Conservation (phyloP, 768 basidiomycete genomes). For the Russula lepida region DNA sequence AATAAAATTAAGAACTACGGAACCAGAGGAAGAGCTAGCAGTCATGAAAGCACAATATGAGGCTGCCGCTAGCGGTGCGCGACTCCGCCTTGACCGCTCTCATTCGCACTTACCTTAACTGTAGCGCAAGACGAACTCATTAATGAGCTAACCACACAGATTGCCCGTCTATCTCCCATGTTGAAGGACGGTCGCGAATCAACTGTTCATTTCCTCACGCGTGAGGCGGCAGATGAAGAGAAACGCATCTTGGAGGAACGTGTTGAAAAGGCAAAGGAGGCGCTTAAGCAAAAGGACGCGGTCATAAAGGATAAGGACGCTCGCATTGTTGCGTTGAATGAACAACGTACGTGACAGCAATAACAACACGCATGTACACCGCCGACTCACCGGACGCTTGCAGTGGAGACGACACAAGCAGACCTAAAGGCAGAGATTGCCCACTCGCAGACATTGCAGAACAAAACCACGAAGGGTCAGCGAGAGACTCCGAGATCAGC, state of each 20-base stretch:
- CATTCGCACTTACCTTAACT: neutral
- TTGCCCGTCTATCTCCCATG: constrained; percentile 48
- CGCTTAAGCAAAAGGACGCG: constrained; percentile 36
- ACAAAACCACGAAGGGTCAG: constrained; percentile 29
- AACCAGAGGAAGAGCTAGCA: constrained; percentile 49
- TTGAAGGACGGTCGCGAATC: constrained; percentile 40
- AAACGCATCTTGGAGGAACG: constrained; percentile 45
- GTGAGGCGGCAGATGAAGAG: constrained; percentile 67
- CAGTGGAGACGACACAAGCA: constrained; percentile 43
- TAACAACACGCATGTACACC: neutral
- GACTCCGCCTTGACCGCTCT: neutral
- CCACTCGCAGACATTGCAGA: constrained; percentile 37
- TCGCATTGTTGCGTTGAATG: constrained; percentile 39
- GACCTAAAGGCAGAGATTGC: constrained; percentile 62
- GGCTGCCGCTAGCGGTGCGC: constrained; percentile 43
- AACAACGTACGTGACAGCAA: constrained; percentile 35
- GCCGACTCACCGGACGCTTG: neutral
- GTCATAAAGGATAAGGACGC: constrained; percentile 37
- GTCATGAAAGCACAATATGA: constrained; percentile 45
- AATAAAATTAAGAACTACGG: constrained; percentile 50
- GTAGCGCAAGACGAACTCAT: constrained; percentile 54
- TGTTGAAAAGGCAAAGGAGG: constrained; percentile 35
- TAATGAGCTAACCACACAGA: constrained; percentile 44
- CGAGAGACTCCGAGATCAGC: constrained; percentile 35
- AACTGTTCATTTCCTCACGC: constrained; percentile 58